phyloP scores from a whole-genome alignment of 345 rosid species.

The Ricinus communis region DNA sequence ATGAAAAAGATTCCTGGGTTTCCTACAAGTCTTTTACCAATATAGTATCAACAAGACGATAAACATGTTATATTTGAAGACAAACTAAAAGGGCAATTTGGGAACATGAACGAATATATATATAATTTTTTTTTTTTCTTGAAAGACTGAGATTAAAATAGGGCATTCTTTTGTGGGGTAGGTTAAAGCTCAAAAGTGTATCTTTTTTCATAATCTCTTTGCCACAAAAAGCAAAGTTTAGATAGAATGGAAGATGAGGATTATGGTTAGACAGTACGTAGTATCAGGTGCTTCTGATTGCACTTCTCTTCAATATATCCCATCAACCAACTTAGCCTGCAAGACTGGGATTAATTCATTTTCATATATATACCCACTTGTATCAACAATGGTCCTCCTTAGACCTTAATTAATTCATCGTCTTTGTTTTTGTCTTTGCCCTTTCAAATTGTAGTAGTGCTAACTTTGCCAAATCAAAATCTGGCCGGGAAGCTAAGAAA shows the following conservation, averaged over 20 bases:
- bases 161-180: conserved; percentile 1
- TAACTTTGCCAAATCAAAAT: neutral
- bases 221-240: conserved; percentile 23
- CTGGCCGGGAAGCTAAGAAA: neutral
- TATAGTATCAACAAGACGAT: neutral
- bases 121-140: too few relatives aligned
- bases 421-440: too few relatives aligned
- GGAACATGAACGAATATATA: too few relatives aligned
- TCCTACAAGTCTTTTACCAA: neutral
- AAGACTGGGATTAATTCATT: conserved; percentile 13
- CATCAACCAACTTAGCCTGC: conserved; percentile 27
- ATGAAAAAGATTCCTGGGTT: conserved; percentile 19
- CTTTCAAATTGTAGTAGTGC: too few relatives aligned
- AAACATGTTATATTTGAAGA: too few relatives aligned
- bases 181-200: conserved; percentile 10
- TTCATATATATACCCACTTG: conserved; percentile 9
- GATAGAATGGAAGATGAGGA: conserved; percentile 11
- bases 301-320: conserved; percentile 22
- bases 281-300: conserved; percentile 35
- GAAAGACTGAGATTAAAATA: neutral
- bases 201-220: neutral
- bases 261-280: conserved; percentile 21
- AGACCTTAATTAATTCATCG: neutral
- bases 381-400: conserved; percentile 11
- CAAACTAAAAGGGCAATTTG: too few relatives aligned